Evolutionary conservation across 179 eudicot genomes (phyloP).

Genomic region (Silene noctiflora): DNA sequence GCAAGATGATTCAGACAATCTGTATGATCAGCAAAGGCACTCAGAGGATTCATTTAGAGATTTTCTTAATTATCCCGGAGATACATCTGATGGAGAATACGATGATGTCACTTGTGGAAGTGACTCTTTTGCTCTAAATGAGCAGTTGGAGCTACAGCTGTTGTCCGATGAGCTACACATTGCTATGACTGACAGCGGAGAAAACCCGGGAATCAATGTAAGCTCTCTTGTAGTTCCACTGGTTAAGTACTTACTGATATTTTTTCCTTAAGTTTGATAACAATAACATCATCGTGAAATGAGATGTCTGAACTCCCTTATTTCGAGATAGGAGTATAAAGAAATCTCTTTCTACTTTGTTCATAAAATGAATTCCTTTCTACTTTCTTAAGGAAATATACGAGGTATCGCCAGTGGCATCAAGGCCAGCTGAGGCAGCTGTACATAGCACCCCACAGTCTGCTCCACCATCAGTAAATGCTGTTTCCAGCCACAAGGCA

Average conservation of each 20-base stretch:
- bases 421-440: slow-evolving; percentile 18
- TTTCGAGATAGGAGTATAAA: too few species aligned
- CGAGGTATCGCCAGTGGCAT: slow-evolving; percentile 31
- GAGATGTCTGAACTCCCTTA: too few species aligned
- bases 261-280: too few species aligned
- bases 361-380: not conserved
- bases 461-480: slow-evolving; percentile 16
- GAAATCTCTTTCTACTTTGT: too few species aligned
- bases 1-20: slow-evolving; percentile 25
- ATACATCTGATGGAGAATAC: slow-evolving; percentile 31
- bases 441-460: slow-evolving; percentile 17
- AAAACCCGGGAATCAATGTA: slow-evolving; percentile 45
- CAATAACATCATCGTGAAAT: too few species aligned
- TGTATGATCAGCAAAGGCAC: slow-evolving; percentile 22
- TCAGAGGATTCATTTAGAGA: slow-evolving; percentile 30
- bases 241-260: too few species aligned
- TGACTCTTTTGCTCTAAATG: slow-evolving; percentile 31
- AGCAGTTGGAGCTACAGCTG: slow-evolving; percentile 44
- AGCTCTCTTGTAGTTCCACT: slow-evolving; percentile 6
- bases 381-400: slow-evolving; percentile 35
- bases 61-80: slow-evolving; percentile 32
- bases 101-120: slow-evolving; percentile 36
- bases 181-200: slow-evolving; percentile 39
- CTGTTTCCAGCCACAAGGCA: slow-evolving; percentile 20
- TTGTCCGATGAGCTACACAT: slow-evolving; percentile 43